phyloP scores from a whole-genome alignment of 768 basidiomycete genomes.

The Tricholoma terreum region DNA sequence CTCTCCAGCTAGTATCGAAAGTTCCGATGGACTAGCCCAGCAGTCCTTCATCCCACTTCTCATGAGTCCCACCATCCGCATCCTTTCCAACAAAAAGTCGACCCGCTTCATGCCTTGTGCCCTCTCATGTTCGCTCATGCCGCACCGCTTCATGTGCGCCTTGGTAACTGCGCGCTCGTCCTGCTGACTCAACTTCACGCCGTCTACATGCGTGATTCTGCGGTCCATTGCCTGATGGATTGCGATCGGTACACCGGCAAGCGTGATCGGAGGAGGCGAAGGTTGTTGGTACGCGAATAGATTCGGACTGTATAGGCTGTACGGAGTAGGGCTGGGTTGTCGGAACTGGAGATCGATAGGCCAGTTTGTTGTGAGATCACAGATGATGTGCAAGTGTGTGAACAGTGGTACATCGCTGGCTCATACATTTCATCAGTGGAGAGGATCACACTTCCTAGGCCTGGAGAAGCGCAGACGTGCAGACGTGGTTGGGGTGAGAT shows the following conservation, averaged over 20 bases:
- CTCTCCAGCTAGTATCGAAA: too few species aligned
- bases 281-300: neutral
- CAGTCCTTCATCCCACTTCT: constrained; percentile 35
- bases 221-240: constrained; percentile 48
- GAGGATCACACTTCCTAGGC: constrained; percentile 36
- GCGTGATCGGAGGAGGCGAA: constrained; percentile 45
- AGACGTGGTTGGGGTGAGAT: constrained; percentile 49
- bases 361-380: constrained; percentile 59
- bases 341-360: constrained; percentile 50
- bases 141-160: constrained; percentile 39
- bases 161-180: constrained; percentile 31
- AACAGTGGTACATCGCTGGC: constrained; percentile 52
- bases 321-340: constrained; percentile 13
- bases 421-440: constrained; percentile 44
- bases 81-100: constrained; percentile 51
- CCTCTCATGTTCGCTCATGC: constrained; percentile 29
- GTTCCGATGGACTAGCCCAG: constrained; percentile 12
- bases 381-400: constrained; percentile 52
- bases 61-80: constrained; percentile 47
- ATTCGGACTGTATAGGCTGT: constrained; percentile 17
- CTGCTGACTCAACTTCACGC: constrained; percentile 27
- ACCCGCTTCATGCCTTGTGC: constrained; percentile 56
- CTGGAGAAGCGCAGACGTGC: constrained; percentile 40
- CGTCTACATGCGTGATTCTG: constrained; percentile 40
- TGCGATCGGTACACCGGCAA: constrained; percentile 56